Evolutionary conservation across 75 land plant species (phyloP), one percentile per base, ranked within the genome.

Genomic region (Cunninghamia lanceolata): DNA sequence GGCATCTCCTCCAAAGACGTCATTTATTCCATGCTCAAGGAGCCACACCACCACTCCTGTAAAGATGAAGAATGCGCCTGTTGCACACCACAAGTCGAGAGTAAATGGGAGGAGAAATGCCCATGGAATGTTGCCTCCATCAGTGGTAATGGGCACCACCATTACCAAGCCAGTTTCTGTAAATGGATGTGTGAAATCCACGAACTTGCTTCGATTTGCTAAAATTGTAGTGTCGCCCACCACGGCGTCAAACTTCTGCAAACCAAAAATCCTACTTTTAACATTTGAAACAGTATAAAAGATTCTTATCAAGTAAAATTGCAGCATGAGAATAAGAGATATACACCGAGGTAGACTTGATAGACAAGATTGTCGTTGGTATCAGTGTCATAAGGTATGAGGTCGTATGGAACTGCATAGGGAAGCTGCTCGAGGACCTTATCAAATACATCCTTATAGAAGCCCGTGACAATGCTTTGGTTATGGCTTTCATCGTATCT

Each of bases 121-220:
- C 94, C 93, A 92, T 3, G 86, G 83, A 21, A 81, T 89, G 75
- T 89, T 90, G n/a, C 50, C 75, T 7, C 84, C 77, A 8, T 74
- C 84, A 17, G 66, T 68, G 40, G 68, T 89, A 19, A 91, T n/a
- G 1, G 98, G 96, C 52, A 93, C 98, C 2, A 93, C 87, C 84
- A 94, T 92, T 47, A 87, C 89, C 71, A 95, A 85, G 0, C 95
- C 95, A 1, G 95, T 92, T 35, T 97, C 93, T 0, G 92, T 92
- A 85, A 89, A 97, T 0, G 99, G 97, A n/a, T 93, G 87, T 36
- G 97, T 93, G 86, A 97, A 97, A 81, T 97, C 97, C 17, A 97
- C 96, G 75, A 89, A 85, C 28, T 43, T 7, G 4, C 95, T 89
- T 21, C 99, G 88, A 82, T 93, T 91, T 14, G 90, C 91, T 1